Conservation (phyloP, 495 filamentous ascomycete genomes). For the Thozetella sp. region DNA sequence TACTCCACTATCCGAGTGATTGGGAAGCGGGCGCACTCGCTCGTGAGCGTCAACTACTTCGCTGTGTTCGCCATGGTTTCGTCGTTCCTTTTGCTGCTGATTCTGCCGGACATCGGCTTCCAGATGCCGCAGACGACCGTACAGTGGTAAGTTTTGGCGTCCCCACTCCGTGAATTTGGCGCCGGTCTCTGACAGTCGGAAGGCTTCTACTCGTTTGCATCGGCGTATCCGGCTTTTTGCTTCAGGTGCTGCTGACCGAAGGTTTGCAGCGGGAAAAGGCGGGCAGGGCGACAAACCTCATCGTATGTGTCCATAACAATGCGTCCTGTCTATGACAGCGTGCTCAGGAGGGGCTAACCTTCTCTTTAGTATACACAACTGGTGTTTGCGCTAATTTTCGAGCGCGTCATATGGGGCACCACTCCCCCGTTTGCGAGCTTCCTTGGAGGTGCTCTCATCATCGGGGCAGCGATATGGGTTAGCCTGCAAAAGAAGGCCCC, state of each 20-base stretch:
- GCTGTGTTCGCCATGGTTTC: constrained; percentile 65
- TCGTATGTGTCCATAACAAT: constrained; percentile 31
- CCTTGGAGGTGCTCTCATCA: constrained; percentile 68
- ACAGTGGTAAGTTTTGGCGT: constrained; percentile 57
- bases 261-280: constrained; percentile 68
- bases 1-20: constrained; percentile 80
- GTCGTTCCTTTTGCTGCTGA: constrained; percentile 31
- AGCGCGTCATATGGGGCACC: constrained; percentile 74
- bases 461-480: constrained; percentile 73
- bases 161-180: not conserved
- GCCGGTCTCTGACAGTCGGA: not conserved
- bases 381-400: constrained; percentile 76
- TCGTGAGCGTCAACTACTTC: constrained; percentile 82
- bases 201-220: constrained; percentile 56
- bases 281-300: constrained; percentile 76
- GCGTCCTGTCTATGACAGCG: not conserved
- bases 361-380: constrained; percentile 73
- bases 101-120: constrained; percentile 53
- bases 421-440: constrained; percentile 64
- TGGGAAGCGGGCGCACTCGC: constrained; percentile 73
- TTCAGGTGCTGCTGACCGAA: constrained; percentile 79
- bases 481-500: constrained; percentile 50
- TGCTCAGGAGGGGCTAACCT: constrained; percentile 7
- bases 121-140: constrained; percentile 55
- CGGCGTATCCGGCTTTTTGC: constrained; percentile 71